Evolutionary conservation across 2,329 filamentous ascomycete genomes (phyloP).

Genomic region (Cryphonectria naterciae): DNA sequence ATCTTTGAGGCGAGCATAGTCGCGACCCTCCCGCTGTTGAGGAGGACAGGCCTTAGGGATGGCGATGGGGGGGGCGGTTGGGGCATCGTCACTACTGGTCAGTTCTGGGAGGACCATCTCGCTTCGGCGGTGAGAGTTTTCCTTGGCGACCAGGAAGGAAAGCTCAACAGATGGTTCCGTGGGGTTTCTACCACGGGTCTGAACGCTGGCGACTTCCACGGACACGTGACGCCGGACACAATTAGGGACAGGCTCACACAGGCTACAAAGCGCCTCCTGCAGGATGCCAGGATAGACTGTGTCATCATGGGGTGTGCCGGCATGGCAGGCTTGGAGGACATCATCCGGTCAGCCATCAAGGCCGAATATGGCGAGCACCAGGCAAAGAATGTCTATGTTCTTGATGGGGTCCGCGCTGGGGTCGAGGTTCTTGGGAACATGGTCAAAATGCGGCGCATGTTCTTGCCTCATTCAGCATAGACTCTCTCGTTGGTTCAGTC

Average conservation of each 20-base stretch:
- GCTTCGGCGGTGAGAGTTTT: constrained; percentile 65
- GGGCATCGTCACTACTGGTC: constrained; percentile 87
- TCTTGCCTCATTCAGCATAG: constrained; percentile 31
- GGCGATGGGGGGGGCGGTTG: constrained; percentile 49
- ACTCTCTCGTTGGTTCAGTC: neutral
- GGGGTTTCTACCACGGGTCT: constrained; percentile 84
- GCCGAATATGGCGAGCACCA: constrained; percentile 65
- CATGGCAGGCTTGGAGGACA: constrained; percentile 83
- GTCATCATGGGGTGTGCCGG: constrained; percentile 89
- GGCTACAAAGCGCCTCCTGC: constrained; percentile 70
- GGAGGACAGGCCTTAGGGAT: constrained; percentile 35
- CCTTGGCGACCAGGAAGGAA: constrained; percentile 53
- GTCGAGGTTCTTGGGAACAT: constrained; percentile 64
- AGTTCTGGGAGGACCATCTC: constrained; percentile 79
- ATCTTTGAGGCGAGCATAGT: constrained; percentile 87
- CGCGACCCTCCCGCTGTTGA: constrained; percentile 60
- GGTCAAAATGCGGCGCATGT: constrained; percentile 48
- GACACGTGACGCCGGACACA: constrained; percentile 64
- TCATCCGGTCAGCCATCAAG: constrained; percentile 70
- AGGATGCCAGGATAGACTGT: constrained; percentile 60
- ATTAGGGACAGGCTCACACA: constrained; percentile 68
- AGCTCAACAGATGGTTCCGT: constrained; percentile 61
- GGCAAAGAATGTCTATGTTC: constrained; percentile 63
- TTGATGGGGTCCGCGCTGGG: constrained; percentile 80
- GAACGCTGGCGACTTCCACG: constrained; percentile 78